Percentiles rank a stretch among this genome's conserved stretches.
Evolutionary conservation across 306 rosid species (phyloP).

Genomic region (Quercus parvula): DNA sequence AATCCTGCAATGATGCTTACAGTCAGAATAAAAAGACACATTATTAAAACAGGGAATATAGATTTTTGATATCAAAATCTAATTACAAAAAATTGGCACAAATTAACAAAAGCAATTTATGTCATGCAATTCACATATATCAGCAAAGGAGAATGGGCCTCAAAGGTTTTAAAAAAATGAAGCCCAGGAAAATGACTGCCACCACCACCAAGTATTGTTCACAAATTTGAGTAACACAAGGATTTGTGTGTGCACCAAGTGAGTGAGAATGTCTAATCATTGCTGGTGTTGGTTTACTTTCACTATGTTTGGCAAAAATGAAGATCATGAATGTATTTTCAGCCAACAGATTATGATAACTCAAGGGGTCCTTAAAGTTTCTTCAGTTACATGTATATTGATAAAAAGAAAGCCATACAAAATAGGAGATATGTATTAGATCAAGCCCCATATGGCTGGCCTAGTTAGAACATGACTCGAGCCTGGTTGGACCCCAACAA

Average conservation of each 20-base stretch:
- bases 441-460: too few species aligned
- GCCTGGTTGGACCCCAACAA: background rate
- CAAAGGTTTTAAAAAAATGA: too few species aligned
- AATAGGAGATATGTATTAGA: too few species aligned
- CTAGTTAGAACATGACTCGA: background rate
- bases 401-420: too few species aligned
- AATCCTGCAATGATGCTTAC: conserved; percentile 56
- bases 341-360: background rate
- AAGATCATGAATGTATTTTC: background rate
- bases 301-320: background rate
- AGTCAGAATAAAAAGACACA: conserved; percentile 18
- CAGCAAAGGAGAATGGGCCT: too few species aligned
- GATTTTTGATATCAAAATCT: background rate
- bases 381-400: background rate
- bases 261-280: background rate
- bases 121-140: background rate
- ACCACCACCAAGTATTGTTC: too few species aligned
- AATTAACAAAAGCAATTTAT: background rate
- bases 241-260: too few species aligned
- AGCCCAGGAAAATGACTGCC: too few species aligned
- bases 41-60: conserved; percentile 12
- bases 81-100: background rate
- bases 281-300: background rate
- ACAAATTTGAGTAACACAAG: too few species aligned
- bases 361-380: background rate